Percentiles rank a stretch among this genome's conserved stretches.
phyloP scores from a whole-genome alignment of 176 grass and related monocot genomes.

The Poa pratensis region DNA sequence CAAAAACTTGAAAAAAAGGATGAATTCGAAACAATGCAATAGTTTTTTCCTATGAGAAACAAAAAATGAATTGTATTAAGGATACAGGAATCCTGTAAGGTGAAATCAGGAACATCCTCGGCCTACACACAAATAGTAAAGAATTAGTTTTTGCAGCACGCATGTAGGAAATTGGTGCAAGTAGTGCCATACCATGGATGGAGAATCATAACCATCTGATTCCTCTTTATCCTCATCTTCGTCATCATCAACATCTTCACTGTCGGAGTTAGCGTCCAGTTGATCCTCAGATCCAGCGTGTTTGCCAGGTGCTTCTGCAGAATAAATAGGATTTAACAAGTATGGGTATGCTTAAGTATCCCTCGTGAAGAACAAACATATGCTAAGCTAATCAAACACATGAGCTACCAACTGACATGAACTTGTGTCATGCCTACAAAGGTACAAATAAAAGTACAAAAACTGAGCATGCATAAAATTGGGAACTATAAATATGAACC shows the following conservation, averaged over 20 bases:
- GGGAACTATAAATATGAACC: background rate
- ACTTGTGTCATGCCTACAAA: constrained; percentile 16
- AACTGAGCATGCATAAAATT: background rate
- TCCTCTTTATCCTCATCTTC: constrained; percentile 62
- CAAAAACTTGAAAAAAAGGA: background rate
- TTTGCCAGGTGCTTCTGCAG: constrained; percentile 35
- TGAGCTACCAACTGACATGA: background rate
- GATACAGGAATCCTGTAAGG: constrained; percentile 56
- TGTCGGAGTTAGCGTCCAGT: constrained; percentile 49
- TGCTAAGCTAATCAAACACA: background rate
- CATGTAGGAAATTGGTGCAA: constrained; percentile 13
- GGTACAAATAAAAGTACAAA: constrained; percentile 10
- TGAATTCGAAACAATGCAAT: constrained; percentile 1
- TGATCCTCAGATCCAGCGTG: constrained; percentile 52
- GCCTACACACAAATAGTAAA: constrained; percentile 46
- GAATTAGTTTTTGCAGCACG: constrained; percentile 25
- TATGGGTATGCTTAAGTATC: constrained; percentile 17
- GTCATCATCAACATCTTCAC: constrained; percentile 67
- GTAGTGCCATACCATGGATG: constrained; percentile 51
- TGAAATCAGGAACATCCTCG: constrained; percentile 51
- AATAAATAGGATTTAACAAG: constrained; percentile 37
- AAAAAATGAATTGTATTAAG: constrained; percentile 34
- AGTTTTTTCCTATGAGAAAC: constrained; percentile 13
- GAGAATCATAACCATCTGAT: constrained; percentile 67
- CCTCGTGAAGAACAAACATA: background rate